Conservation (phyloP, 192 early-diverging fungal genomes). For the Backusella psychrophila region DNA sequence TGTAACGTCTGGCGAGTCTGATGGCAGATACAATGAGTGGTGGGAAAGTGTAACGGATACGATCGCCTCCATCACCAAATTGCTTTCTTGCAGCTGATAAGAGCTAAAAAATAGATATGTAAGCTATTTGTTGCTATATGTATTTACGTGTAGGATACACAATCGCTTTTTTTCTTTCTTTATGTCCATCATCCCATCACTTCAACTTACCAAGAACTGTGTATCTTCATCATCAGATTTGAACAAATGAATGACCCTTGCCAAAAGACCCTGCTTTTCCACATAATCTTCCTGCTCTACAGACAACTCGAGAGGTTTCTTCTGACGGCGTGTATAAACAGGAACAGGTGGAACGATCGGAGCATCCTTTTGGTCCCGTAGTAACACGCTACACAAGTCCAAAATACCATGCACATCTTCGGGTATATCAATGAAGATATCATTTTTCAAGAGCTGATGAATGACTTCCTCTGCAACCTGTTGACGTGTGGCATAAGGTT, state of each 20-base stretch:
- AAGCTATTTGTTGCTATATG: neutral
- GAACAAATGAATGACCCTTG: slow-evolving; percentile 76
- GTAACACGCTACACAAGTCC: slow-evolving; percentile 76
- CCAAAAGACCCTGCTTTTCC: slow-evolving; percentile 91
- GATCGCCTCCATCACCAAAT: slow-evolving; percentile 87
- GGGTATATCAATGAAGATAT: slow-evolving; percentile 61
- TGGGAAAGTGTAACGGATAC: slow-evolving; percentile 91
- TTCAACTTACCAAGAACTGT: slow-evolving; percentile 67
- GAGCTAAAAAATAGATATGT: slow-evolving; percentile 45
- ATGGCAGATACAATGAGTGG: slow-evolving; percentile 74
- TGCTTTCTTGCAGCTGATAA: slow-evolving; percentile 81
- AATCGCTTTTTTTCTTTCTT: neutral
- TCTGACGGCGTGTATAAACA: slow-evolving; percentile 29
- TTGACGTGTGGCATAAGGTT: slow-evolving; percentile 80
- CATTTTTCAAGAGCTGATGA: slow-evolving; percentile 65
- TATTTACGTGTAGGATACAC: neutral
- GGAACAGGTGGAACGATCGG: slow-evolving; percentile 31
- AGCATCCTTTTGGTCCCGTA: slow-evolving; percentile 80
- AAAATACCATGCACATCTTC: slow-evolving; percentile 79
- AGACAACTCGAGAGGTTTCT: slow-evolving; percentile 39
- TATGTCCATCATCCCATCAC: slow-evolving; percentile 13
- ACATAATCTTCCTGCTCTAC: slow-evolving; percentile 87
- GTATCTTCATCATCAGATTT: slow-evolving; percentile 67
- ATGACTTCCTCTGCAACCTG: slow-evolving; percentile 80
- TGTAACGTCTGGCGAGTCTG: slow-evolving; percentile 60